Percentiles rank a stretch among this genome's conserved stretches.
Evolutionary conservation across 495 filamentous ascomycete genomes (phyloP).

Genomic region (Podospora conica): DNA sequence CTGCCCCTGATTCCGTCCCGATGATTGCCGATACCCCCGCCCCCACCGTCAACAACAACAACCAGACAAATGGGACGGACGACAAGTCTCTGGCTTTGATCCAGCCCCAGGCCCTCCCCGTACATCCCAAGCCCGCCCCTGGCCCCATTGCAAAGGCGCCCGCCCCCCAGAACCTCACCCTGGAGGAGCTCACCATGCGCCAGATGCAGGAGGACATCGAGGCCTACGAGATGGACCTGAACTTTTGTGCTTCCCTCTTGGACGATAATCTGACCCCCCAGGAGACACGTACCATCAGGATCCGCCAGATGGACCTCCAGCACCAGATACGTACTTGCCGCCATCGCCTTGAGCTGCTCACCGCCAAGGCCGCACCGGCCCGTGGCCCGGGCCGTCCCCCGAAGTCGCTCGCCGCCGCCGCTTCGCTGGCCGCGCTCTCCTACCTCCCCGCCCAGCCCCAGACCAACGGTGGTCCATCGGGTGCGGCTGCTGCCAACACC

Average conservation of each 20-base stretch:
- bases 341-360: constrained; percentile 33
- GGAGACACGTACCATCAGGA: constrained; percentile 35
- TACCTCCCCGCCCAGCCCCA: background rate
- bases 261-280: constrained; percentile 34
- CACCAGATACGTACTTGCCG: constrained; percentile 39
- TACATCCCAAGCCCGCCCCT: background rate
- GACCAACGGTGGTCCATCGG: background rate
- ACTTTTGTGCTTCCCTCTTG: constrained; percentile 33
- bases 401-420: background rate
- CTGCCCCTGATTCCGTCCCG: background rate
- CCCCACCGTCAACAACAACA: background rate
- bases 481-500: background rate
- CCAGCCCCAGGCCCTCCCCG: background rate
- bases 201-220: constrained; percentile 39
- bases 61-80: background rate
- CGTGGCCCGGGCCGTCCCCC: background rate
- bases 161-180: constrained; percentile 10
- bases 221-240: constrained; percentile 36
- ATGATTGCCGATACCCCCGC: background rate
- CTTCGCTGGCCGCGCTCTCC: background rate
- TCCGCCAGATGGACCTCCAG: constrained; percentile 35
- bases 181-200: constrained; percentile 36
- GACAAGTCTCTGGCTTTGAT: background rate
- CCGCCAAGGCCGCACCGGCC: constrained; percentile 14
- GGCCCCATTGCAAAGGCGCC: background rate